phyloP scores from a whole-genome alignment of 208 protist genomes.

The Leishmania braziliensis region DNA sequence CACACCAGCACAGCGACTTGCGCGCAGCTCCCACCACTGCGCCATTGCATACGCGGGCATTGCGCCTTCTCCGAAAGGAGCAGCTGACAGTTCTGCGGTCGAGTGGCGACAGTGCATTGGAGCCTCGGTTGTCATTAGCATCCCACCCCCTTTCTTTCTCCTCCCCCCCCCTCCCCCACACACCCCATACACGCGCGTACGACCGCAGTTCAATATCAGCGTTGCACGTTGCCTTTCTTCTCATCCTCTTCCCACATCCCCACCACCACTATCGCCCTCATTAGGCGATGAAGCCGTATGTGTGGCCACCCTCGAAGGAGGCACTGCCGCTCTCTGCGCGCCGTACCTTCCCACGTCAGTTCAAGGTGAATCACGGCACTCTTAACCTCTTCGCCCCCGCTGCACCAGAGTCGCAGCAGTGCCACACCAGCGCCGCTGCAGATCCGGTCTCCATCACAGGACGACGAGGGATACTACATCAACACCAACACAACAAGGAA shows the following conservation, averaged over 20 bases:
- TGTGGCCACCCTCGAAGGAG: conserved; percentile 30
- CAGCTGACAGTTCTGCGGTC: background rate
- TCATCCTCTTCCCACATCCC: background rate
- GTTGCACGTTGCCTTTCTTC: background rate
- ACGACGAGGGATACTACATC: conserved; percentile 12
- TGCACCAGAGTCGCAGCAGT: background rate
- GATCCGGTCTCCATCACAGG: conserved; percentile 10
- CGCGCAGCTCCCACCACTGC: background rate
- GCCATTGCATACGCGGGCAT: background rate
- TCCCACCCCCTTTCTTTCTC: background rate
- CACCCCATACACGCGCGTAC: conserved; percentile 3
- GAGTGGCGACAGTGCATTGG: background rate
- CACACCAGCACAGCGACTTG: background rate
- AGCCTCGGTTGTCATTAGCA: too few species aligned
- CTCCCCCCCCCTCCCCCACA: background rate
- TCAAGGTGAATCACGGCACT: conserved; percentile 35
- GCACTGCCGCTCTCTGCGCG: conserved; percentile 23
- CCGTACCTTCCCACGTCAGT: conserved; percentile 27
- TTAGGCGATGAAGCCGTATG: conserved; percentile 29
- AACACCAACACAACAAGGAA: conserved; percentile 49
- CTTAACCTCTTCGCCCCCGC: conserved; percentile 45
- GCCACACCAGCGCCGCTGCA: background rate
- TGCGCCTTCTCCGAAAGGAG: background rate
- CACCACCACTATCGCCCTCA: background rate
- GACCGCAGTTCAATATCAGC: background rate